Percentiles rank a stretch among this genome's conserved stretches.
Conservation (phyloP, 371 early-diverging fungal species). For the Mortierella sp. region DNA sequence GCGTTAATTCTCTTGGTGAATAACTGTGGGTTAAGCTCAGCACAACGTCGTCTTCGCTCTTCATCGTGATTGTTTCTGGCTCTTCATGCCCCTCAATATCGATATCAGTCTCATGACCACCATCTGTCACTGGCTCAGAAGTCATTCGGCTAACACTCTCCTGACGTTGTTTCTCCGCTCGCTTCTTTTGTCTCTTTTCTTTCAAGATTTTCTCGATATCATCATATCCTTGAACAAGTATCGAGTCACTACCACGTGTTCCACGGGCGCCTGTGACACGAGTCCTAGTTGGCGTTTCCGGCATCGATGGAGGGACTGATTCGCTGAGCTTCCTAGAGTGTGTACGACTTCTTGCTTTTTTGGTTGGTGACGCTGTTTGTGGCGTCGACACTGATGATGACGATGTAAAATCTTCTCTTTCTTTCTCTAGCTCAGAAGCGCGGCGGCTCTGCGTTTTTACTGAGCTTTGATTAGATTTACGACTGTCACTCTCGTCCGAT, state of each 20-base stretch:
- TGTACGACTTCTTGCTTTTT: neutral
- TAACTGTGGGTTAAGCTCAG: neutral
- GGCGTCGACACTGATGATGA: neutral
- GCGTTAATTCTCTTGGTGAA: neutral
- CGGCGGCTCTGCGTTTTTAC: neutral
- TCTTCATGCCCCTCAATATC: constrained; percentile 13
- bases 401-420: constrained; percentile 2
- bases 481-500: constrained; percentile 14
- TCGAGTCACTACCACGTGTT: constrained; percentile 11
- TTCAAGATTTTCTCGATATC: constrained; percentile 45
- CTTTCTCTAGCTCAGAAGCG: neutral
- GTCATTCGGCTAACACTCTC: constrained; percentile 11
- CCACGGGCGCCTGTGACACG: constrained; percentile 8
- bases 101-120: constrained; percentile 2
- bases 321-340: neutral
- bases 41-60: constrained; percentile 4
- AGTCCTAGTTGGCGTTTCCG: neutral
- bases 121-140: constrained; percentile 21
- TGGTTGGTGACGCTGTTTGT: neutral
- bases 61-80: neutral
- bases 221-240: constrained; percentile 29
- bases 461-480: neutral
- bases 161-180: constrained; percentile 15
- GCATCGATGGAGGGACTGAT: neutral
- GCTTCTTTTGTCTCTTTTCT: constrained; percentile 40